phyloP scores from a whole-genome alignment of 2,329 filamentous ascomycete species.

The Beauveria sp. region DNA sequence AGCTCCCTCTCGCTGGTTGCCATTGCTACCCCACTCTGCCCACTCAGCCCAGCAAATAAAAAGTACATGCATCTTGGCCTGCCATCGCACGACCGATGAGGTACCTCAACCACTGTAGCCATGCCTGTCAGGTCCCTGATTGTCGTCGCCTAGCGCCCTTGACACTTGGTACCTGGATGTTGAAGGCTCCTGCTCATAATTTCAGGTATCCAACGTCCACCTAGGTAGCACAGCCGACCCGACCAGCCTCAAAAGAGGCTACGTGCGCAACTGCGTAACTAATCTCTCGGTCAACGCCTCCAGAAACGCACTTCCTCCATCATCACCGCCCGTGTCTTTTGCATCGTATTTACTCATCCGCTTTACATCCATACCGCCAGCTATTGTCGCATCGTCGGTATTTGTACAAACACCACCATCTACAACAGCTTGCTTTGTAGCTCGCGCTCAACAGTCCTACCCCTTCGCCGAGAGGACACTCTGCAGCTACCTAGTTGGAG shows the following conservation, averaged over 20 bases:
- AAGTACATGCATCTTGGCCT: background rate
- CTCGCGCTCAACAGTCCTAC: background rate
- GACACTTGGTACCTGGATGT: background rate
- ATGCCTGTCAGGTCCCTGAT: conserved; percentile 6
- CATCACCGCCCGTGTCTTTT: background rate
- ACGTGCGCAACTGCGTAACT: conserved; percentile 13
- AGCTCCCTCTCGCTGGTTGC: background rate
- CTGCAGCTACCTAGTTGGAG: background rate
- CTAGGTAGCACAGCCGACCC: background rate
- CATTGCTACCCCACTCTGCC: too few species aligned
- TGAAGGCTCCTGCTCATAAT: background rate
- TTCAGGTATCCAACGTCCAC: background rate
- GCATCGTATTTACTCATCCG: background rate
- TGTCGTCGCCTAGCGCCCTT: background rate
- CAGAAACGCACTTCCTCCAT: background rate
- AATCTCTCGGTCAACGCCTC: conserved; percentile 10
- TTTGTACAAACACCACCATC: background rate
- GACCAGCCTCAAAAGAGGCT: conserved; percentile 12
- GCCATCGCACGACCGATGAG: background rate
- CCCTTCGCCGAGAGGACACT: conserved; percentile 5
- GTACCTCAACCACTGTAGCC: background rate
- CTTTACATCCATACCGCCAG: background rate
- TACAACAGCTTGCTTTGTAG: background rate
- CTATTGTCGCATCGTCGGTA: background rate
- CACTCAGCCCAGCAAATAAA: too few species aligned